Percentiles rank a stretch among this genome's conserved stretches.
Evolutionary conservation across 83 land plant genomes (phyloP).

Genomic region (Thuja plicata): DNA sequence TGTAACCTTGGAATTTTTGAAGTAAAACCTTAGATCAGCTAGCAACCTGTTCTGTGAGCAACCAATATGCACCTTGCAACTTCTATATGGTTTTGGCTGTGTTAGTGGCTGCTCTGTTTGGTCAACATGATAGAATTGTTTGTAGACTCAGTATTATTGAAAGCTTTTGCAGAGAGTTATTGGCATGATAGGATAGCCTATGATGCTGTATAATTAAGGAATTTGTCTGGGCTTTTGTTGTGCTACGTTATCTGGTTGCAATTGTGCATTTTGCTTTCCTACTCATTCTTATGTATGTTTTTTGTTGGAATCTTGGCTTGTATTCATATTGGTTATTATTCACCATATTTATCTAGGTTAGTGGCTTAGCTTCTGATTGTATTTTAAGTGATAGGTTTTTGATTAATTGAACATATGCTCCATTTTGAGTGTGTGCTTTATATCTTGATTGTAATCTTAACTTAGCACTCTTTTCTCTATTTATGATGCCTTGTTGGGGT

Average conservation of each 20-base stretch:
- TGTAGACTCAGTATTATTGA: not conserved
- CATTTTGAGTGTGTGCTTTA: not conserved
- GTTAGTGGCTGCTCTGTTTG: not conserved
- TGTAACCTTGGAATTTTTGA: not conserved
- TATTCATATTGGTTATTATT: not conserved
- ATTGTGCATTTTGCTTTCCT: no score
- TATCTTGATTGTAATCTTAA: not conserved
- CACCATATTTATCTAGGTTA: not conserved
- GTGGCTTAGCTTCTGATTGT: not conserved
- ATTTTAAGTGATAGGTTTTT: no score
- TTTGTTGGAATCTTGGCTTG: not conserved
- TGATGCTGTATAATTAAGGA: not conserved
- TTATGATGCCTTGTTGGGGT: not conserved
- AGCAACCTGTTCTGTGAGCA: not conserved
- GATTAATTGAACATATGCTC: no score
- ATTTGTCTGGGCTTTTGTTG: not conserved
- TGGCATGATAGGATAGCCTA: not conserved
- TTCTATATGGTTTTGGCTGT: not conserved
- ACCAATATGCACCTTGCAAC: not conserved
- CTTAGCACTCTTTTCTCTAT: not conserved
- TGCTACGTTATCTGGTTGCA: not conserved
- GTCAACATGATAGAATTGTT: not conserved
- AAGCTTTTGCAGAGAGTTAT: not conserved
- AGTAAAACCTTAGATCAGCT: not conserved
- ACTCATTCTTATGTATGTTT: not conserved